Evolutionary conservation across 345 rosid species (phyloP).

Genomic region (Alliaria petiolata): DNA sequence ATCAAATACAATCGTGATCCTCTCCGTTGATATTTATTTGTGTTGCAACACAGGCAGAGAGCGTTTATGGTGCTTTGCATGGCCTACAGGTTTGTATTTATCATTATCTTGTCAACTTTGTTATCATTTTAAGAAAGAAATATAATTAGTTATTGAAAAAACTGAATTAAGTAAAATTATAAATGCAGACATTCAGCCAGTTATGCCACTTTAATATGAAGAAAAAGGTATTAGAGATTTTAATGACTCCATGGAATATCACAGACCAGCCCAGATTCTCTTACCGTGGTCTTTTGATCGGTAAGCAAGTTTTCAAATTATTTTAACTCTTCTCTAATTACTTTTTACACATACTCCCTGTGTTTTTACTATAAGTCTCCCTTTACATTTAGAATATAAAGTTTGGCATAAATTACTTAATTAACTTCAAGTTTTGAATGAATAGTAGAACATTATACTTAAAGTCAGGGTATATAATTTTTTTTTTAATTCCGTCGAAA

Average conservation of each 20-base stretch:
- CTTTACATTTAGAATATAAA: no score
- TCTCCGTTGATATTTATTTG: not conserved
- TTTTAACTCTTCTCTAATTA: not conserved
- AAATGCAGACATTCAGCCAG: conserved; percentile 72
- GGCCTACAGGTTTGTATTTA: conserved; percentile 60
- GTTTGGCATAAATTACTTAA: not conserved
- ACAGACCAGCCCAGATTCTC: conserved; percentile 65
- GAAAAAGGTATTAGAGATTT: conserved; percentile 43
- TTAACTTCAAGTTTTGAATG: no score
- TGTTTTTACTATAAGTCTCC: no score
- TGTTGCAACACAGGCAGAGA: conserved; percentile 48
- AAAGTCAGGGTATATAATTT: no score
- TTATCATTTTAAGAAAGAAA: not conserved
- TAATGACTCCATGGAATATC: conserved; percentile 59
- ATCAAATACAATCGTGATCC: not conserved
- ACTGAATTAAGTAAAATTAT: not conserved
- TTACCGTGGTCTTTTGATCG: conserved; percentile 69
- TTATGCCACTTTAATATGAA: conserved; percentile 49
- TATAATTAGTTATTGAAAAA: not conserved
- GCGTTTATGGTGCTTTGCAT: conserved; percentile 69
- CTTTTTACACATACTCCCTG: not conserved
- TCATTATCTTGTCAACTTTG: not conserved
- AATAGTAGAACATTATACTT: no score
- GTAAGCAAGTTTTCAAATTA: conserved; percentile 28
- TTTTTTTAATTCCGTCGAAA: no score